These are phyloP conservation scores for Pythium guiyangense DNA, from an alignment of 352 stramenopile genomes.

Conservation along the genomic window DNA sequence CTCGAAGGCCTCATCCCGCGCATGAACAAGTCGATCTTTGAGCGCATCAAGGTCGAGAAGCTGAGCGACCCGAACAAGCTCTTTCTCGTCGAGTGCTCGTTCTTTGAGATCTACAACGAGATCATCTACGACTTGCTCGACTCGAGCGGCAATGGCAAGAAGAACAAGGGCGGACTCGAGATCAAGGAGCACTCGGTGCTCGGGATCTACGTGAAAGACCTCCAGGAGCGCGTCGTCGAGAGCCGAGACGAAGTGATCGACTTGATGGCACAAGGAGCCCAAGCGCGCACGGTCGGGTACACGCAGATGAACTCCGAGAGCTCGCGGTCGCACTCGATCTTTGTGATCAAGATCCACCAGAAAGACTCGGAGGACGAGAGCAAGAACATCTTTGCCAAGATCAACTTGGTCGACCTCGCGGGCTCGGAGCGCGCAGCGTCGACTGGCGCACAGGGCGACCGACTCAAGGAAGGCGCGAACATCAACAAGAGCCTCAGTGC, in stretches of 20 bases:
- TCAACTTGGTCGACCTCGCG: slow-evolving; percentile 94
- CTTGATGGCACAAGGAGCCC: slow-evolving; percentile 65
- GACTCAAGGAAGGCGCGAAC: slow-evolving; percentile 91
- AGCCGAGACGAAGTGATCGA: slow-evolving; percentile 82
- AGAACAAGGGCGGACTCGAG: slow-evolving; percentile 85
- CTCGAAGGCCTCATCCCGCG: slow-evolving; percentile 89
- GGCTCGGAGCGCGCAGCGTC: slow-evolving; percentile 89
- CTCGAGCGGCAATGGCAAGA: slow-evolving; percentile 81
- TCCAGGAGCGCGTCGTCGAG: slow-evolving; percentile 87
- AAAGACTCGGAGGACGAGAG: slow-evolving; percentile 82
- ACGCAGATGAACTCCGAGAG: slow-evolving; percentile 94
- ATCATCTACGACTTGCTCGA: slow-evolving; percentile 94
- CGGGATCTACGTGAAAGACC: slow-evolving; percentile 93
- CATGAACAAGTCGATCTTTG: slow-evolving; percentile 90
- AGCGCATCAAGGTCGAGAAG: slow-evolving; percentile 65
- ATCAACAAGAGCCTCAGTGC: slow-evolving; percentile 94
- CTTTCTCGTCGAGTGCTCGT: slow-evolving; percentile 91
- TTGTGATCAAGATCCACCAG: slow-evolving; percentile 94
- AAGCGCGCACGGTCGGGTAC: slow-evolving; percentile 67
- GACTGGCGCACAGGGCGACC: slow-evolving; percentile 86
- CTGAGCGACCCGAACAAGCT: slow-evolving; percentile 63
- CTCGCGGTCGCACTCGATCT: slow-evolving; percentile 93
- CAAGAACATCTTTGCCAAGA: slow-evolving; percentile 90
- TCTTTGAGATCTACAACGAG: slow-evolving; percentile 97
- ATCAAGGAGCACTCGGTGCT: slow-evolving; percentile 93